Conservation (phyloP, 495 filamentous ascomycete species). For the Apiosordaria backusii region DNA sequence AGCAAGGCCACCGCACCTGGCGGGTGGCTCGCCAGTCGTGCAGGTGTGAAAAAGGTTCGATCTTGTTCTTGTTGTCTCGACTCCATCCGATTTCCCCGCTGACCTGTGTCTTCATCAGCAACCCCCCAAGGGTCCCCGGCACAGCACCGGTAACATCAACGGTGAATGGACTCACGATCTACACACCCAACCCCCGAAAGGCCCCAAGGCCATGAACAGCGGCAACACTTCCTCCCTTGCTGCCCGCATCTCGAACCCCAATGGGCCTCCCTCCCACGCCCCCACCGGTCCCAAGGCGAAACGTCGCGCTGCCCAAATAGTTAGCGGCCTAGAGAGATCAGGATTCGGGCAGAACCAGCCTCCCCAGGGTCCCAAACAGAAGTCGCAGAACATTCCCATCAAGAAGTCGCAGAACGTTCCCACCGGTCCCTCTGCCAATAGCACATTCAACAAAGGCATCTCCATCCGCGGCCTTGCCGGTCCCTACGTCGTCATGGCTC, state of each 20-base stretch:
- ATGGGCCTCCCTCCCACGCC: constrained; percentile 14
- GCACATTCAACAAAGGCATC: constrained; percentile 48
- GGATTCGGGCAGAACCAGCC: constrained; percentile 29
- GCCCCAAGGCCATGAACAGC: constrained; percentile 27
- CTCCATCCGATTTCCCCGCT: not conserved
- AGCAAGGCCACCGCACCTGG: constrained; percentile 33
- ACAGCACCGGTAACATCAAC: constrained; percentile 45
- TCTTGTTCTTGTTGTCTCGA: not conserved
- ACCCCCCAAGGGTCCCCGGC: constrained; percentile 21
- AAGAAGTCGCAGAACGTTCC: not conserved
- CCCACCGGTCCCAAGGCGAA: constrained; percentile 25
- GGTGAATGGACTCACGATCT: constrained; percentile 60
- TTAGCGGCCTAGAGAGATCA: constrained; percentile 29
- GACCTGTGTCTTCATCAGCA: not conserved
- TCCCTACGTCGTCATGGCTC: constrained; percentile 76
- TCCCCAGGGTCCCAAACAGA: constrained; percentile 2
- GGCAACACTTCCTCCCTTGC: constrained; percentile 35
- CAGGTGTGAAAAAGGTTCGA: constrained; percentile 69
- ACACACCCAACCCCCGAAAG: constrained; percentile 35
- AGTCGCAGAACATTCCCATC: constrained; percentile 11
- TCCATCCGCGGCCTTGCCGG: constrained; percentile 77
- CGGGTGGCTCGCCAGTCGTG: constrained; percentile 67
- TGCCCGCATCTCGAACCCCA: constrained; percentile 42
- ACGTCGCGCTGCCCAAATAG: constrained; percentile 34
- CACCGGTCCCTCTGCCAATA: not conserved